These are phyloP conservation scores for Lithospermum erythrorhizon DNA, from an alignment of 257 asterid genomes.

Conservation along the genomic window DNA sequence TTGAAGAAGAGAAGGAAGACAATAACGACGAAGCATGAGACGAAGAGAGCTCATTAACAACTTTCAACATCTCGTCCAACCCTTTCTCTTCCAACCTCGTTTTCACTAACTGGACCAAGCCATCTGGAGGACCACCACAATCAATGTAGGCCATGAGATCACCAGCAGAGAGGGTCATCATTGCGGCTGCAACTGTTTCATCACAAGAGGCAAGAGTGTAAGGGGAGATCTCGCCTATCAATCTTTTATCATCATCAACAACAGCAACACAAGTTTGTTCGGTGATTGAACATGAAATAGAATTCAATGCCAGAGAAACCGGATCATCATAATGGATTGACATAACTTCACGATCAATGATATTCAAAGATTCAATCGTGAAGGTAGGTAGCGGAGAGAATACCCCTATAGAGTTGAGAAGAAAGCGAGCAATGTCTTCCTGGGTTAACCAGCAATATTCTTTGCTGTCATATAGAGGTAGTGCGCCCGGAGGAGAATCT, in stretches of 20 bases:
- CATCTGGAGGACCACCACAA: slow-evolving; percentile 59
- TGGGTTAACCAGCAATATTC: slow-evolving; percentile 68
- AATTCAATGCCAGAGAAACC: slow-evolving; percentile 42
- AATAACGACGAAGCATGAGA: slow-evolving; percentile 11
- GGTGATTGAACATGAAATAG: slow-evolving; percentile 26
- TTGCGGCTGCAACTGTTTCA: slow-evolving; percentile 57
- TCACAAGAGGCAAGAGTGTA: slow-evolving; percentile 56
- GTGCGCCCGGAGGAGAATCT: slow-evolving; percentile 12
- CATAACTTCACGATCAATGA: slow-evolving; percentile 46
- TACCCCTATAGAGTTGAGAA: slow-evolving; percentile 62
- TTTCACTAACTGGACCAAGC: slow-evolving; percentile 47
- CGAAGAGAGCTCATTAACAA: slow-evolving; percentile 41
- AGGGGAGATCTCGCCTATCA: slow-evolving; percentile 77
- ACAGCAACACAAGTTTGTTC: slow-evolving; percentile 67
- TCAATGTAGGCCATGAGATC: slow-evolving; percentile 72
- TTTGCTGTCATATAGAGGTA: slow-evolving; percentile 16
- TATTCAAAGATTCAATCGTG: slow-evolving; percentile 39
- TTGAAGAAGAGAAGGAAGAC: slow-evolving; percentile 34
- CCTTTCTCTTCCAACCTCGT: slow-evolving; percentile 46
- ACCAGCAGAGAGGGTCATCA: slow-evolving; percentile 49
- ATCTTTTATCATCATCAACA: slow-evolving; percentile 35
- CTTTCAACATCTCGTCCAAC: slow-evolving; percentile 37
- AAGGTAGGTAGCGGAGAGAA: slow-evolving; percentile 59
- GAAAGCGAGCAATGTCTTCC: slow-evolving; percentile 69
- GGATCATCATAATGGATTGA: slow-evolving; percentile 38